These are phyloP conservation scores for Lathyrus tuberosus DNA, from an alignment of 306 rosid genomes.

Conservation along the genomic window DNA sequence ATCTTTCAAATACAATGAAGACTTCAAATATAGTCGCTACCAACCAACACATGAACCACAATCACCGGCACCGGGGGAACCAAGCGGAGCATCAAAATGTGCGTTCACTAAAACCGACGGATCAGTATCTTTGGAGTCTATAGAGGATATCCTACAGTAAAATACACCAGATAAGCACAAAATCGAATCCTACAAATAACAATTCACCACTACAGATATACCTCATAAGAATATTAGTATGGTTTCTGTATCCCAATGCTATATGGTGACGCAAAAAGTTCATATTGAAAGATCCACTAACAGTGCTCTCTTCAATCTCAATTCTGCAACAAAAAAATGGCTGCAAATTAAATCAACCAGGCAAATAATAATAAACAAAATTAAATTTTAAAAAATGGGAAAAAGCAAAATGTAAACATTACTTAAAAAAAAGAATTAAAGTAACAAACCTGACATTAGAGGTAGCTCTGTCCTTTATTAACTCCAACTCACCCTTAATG, in stretches of 20 bases:
- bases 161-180: conserved; percentile 16
- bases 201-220: conserved; percentile 37
- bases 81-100: conserved; percentile 93
- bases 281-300: conserved; percentile 92
- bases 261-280: conserved; percentile 76
- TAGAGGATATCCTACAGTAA: conserved; percentile 68
- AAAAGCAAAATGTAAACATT: conserved; percentile 7
- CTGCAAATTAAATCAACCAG: conserved; percentile 20
- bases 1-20: conserved; percentile 29
- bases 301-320: conserved; percentile 84
- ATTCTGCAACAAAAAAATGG: conserved; percentile 56
- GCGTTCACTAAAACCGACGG: conserved; percentile 86
- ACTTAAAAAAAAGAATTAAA: conserved; percentile 11
- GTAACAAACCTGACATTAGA: conserved; percentile 65
- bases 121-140: conserved; percentile 67
- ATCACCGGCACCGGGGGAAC: conserved; percentile 98
- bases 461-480: conserved; percentile 67
- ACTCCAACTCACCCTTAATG: conserved; percentile 69
- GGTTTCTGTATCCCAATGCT: conserved; percentile 85
- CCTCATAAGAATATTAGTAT: conserved; percentile 83
- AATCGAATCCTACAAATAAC: conserved; percentile 18
- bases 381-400: neutral
- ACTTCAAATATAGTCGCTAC: conserved; percentile 45
- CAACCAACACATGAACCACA: conserved; percentile 98
- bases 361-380: neutral